Percentiles rank a stretch among this genome's conserved stretches.
Evolutionary conservation across 805 yeast species (phyloP).

Genomic region (Yamadazyma phyllophila): DNA sequence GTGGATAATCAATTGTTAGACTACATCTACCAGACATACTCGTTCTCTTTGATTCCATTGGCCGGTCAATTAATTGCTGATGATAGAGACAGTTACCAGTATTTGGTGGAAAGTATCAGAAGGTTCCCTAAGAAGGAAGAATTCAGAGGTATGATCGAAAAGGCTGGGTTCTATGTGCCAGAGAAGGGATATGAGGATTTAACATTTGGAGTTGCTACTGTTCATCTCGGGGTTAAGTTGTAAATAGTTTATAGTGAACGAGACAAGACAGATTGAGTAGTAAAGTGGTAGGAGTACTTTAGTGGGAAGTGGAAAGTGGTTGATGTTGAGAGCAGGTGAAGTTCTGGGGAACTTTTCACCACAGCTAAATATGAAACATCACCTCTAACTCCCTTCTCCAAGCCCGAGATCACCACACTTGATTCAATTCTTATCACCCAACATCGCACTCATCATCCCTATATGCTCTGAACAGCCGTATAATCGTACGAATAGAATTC

Average conservation of each 20-base stretch:
- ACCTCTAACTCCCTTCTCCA: too few species aligned
- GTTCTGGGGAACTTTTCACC: background rate
- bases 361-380: too few species aligned
- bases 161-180: constrained; percentile 86
- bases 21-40: constrained; percentile 79
- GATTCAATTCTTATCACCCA: too few species aligned
- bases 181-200: constrained; percentile 92
- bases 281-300: too few species aligned
- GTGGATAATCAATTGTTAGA: constrained; percentile 79
- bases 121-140: constrained; percentile 90
- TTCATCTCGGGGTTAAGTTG: constrained; percentile 91
- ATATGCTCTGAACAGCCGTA: too few species aligned
- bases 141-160: constrained; percentile 86
- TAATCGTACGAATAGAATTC: too few species aligned
- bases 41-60: constrained; percentile 82
- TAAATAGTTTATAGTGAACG: constrained; percentile 20
- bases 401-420: too few species aligned
- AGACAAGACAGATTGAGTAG: background rate
- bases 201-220: constrained; percentile 93
- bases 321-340: background rate
- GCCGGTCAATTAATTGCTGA: constrained; percentile 96
- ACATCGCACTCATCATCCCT: too few species aligned
- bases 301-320: too few species aligned
- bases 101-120: constrained; percentile 90
- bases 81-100: constrained; percentile 94